A percentile compares a stretch with the other conserved stretches of the same genome.
These are phyloP conservation scores for Quercus suber DNA, from an alignment of 306 rosid species.

Conservation along the genomic window DNA sequence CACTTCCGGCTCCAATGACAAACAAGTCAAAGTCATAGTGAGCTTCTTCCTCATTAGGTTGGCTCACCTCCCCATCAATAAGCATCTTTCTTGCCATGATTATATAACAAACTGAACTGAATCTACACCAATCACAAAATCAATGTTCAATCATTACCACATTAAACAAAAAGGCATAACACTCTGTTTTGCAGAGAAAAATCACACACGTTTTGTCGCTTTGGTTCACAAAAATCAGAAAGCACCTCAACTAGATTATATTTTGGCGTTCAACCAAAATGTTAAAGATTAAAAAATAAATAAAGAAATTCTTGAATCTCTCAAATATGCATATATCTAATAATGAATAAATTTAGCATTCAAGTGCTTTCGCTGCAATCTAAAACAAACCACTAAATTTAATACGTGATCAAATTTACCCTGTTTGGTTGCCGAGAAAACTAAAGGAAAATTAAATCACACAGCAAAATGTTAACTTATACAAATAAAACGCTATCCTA, in stretches of 20 bases:
- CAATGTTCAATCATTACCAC: not conserved
- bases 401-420: not conserved
- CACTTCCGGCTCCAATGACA: conserved; percentile 96
- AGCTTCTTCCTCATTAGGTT: conserved; percentile 37
- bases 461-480: not conserved
- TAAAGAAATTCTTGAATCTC: too few relatives aligned
- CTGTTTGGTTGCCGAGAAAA: not conserved
- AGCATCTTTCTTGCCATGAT: conserved; percentile 92
- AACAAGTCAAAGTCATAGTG: conserved; percentile 78
- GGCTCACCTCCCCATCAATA: conserved; percentile 52
- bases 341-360: not conserved
- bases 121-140: conserved; percentile 2
- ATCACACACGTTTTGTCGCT: not conserved
- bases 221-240: not conserved
- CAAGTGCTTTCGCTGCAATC: not conserved
- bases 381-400: not conserved
- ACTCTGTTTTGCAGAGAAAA: not conserved
- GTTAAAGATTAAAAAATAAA: not conserved
- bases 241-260: not conserved
- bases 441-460: not conserved
- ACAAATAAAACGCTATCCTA: not conserved
- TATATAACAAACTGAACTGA: conserved; percentile 22
- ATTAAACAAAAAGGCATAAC: not conserved
- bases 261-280: not conserved
- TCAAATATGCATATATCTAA: not conserved